Percentiles rank a stretch among this genome's conserved stretches.
Conservation (phyloP, 257 asterid genomes). For the Solanum bulbocastanum region DNA sequence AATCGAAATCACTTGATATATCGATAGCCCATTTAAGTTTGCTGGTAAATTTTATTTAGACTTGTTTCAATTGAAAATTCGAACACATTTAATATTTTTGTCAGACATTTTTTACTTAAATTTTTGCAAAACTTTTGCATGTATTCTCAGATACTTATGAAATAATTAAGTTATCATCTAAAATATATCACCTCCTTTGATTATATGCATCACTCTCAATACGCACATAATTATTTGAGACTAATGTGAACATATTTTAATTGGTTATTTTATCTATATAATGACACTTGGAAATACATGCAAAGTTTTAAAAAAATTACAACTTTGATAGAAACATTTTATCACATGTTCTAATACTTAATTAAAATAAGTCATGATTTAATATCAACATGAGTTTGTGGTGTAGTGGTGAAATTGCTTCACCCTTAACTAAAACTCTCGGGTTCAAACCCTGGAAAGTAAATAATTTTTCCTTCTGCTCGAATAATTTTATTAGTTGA, state of each 20-base stretch:
- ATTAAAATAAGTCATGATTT: no score
- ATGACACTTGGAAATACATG: neutral
- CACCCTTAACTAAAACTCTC: no score
- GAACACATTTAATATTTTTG: no score
- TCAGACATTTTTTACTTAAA: no score
- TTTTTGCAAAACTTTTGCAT: neutral
- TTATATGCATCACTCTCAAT: neutral
- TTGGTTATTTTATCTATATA: neutral
- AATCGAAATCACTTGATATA: neutral
- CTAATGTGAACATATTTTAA: neutral
- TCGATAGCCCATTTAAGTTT: neutral
- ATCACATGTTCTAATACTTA: no score
- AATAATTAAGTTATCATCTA: neutral
- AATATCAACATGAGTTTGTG: no score
- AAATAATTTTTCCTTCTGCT: no score
- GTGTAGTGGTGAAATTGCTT: no score
- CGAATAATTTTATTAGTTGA: no score
- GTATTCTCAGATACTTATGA: neutral
- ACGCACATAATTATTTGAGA: neutral
- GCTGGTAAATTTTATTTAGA: neutral
- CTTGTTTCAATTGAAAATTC: neutral
- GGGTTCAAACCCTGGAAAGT: neutral
- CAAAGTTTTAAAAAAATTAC: neutral
- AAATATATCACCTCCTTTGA: neutral
- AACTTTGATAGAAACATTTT: neutral